Evolutionary conservation across 139 green algal species (phyloP).

Genomic region (Yamagishiella unicocca): DNA sequence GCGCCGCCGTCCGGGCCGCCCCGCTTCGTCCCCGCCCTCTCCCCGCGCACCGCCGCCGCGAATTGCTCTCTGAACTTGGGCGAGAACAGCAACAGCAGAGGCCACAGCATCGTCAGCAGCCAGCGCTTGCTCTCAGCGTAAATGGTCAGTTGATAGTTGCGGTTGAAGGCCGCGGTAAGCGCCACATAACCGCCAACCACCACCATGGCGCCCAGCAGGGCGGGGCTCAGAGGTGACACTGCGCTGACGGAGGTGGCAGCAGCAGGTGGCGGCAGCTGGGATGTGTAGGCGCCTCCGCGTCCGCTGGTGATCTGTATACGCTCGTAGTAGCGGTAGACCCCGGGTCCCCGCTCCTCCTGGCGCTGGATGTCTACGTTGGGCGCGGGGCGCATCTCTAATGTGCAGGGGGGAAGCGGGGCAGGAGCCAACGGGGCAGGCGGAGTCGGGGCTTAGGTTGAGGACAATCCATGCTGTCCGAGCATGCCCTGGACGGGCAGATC

Average conservation of each 20-base stretch:
- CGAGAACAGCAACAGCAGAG: constrained; percentile 51
- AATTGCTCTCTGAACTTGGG: constrained; percentile 59
- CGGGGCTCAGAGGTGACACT: not conserved
- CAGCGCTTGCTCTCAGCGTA: constrained; percentile 53
- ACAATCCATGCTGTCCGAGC: not conserved
- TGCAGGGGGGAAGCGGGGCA: not conserved
- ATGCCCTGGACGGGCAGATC: not conserved
- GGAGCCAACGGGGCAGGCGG: not conserved
- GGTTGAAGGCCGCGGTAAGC: constrained; percentile 52
- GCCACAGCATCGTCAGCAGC: constrained; percentile 57
- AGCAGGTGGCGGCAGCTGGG: not conserved
- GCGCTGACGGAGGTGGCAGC: not conserved
- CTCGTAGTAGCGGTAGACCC: constrained; percentile 62
- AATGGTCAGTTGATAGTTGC: constrained; percentile 56
- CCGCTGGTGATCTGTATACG: constrained; percentile 63
- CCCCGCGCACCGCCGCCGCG: constrained; percentile 41
- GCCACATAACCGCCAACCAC: constrained; percentile 52
- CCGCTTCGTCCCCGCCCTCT: not conserved
- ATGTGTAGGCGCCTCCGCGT: not conserved
- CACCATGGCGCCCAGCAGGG: constrained; percentile 42
- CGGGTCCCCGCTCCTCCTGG: constrained; percentile 35
- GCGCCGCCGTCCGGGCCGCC: not conserved
- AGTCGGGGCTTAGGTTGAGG: not conserved
- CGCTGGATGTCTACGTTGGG: constrained; percentile 43
- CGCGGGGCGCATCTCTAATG: constrained; percentile 2